A percentile compares a stretch with the other conserved stretches of the same genome.
Conservation (phyloP, 345 rosid species). For the Chamaenerion angustifolium region DNA sequence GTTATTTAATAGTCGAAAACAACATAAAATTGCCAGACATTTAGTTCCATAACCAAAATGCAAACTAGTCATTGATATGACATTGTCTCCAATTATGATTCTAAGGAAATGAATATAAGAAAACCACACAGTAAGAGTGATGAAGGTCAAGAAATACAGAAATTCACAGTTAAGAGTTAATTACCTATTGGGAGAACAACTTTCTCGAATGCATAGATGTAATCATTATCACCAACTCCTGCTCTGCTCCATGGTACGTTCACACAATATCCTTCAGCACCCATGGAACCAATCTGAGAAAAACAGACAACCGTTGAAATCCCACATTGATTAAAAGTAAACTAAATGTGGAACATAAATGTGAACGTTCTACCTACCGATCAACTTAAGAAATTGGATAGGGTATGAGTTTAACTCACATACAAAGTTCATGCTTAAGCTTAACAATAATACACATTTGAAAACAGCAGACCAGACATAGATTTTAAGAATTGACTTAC, state of each 20-base stretch:
- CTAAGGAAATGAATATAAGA: too few species aligned
- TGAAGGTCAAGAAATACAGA: neutral
- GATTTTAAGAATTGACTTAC: constrained; percentile 16
- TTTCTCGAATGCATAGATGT: constrained; percentile 77
- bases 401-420: too few species aligned
- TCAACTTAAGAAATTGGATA: too few species aligned
- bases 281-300: constrained; percentile 63
- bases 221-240: constrained; percentile 92
- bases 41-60: too few species aligned
- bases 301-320: constrained; percentile 8
- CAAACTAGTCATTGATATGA: too few species aligned
- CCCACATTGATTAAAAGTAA: neutral
- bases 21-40: too few species aligned
- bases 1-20: too few species aligned
- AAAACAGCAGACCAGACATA: neutral
- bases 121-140: too few species aligned
- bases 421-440: too few species aligned
- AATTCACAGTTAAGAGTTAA: constrained; percentile 1
- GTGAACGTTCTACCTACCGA: too few species aligned
- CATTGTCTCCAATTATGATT: too few species aligned
- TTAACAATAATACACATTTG: too few species aligned
- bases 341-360: neutral
- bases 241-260: constrained; percentile 96
- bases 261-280: constrained; percentile 91
- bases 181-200: constrained; percentile 90